phyloP scores from a whole-genome alignment of 1,284 basidiomycete genomes.

The Heterobasidion parviporum region DNA sequence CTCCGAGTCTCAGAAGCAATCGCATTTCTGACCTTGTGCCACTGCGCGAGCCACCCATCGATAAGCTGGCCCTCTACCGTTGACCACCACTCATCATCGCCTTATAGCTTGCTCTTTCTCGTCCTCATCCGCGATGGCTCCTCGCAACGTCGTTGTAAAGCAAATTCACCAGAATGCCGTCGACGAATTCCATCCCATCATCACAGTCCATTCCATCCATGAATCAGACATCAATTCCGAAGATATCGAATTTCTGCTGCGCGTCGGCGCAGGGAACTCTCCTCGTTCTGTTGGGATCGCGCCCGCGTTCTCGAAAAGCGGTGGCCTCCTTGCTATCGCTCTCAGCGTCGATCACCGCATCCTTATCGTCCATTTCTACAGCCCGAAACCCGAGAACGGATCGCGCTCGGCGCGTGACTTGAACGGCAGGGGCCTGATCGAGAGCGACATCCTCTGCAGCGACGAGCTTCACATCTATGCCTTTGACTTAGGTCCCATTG shows the following conservation, averaged over 20 bases:
- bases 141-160: background rate
- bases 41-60: too few species aligned
- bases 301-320: conserved; percentile 17
- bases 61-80: too few species aligned
- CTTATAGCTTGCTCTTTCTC: too few species aligned
- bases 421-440: conserved; percentile 9
- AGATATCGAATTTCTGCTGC: conserved; percentile 12
- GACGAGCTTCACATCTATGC: conserved; percentile 21
- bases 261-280: conserved; percentile 9
- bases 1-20: too few species aligned
- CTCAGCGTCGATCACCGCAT: conserved; percentile 14
- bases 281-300: conserved; percentile 20
- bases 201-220: conserved; percentile 12
- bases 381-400: conserved; percentile 10
- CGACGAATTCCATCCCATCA: conserved; percentile 13
- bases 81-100: background rate
- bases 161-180: conserved; percentile 18
- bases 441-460: conserved; percentile 18
- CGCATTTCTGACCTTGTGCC: too few species aligned
- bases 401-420: too few species aligned
- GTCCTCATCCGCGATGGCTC: background rate
- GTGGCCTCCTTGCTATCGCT: conserved; percentile 18
- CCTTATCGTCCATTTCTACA: conserved; percentile 20
- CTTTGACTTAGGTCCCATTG: conserved; percentile 37
- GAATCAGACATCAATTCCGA: conserved; percentile 14